Conservation (phyloP, 164 flowering plant species). For the Akebia trifoliata region DNA sequence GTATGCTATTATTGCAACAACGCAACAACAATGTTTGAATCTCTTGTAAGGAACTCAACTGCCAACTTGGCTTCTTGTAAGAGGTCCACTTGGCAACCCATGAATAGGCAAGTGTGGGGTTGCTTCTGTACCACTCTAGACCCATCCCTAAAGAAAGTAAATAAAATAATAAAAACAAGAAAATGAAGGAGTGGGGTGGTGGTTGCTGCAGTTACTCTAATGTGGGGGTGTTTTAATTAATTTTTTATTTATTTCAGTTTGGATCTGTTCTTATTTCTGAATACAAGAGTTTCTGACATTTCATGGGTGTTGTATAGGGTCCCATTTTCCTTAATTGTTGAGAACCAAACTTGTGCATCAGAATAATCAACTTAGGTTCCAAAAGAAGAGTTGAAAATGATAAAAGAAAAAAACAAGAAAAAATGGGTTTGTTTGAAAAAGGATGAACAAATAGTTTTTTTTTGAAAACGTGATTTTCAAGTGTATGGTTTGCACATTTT, state of each 20-base stretch:
- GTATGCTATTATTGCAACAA: conserved; percentile 30
- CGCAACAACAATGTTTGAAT: conserved; percentile 20
- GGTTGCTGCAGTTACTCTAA: not conserved
- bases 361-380: too few relatives aligned
- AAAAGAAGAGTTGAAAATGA: not conserved
- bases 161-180: conserved; percentile 7
- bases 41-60: conserved; percentile 38
- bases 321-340: conserved; percentile 1
- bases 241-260: not conserved
- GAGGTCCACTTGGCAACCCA: conserved; percentile 23
- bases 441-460: too few relatives aligned
- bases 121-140: conserved; percentile 34
- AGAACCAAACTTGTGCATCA: too few relatives aligned
- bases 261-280: conserved; percentile 1
- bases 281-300: conserved; percentile 9
- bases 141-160: conserved; percentile 8
- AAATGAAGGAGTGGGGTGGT: conserved; percentile 4
- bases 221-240: not conserved
- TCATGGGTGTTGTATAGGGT: conserved; percentile 5
- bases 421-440: too few relatives aligned
- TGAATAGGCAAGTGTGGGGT: conserved; percentile 23
- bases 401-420: not conserved
- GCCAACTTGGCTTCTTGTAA: conserved; percentile 15
- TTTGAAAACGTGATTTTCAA: too few relatives aligned
- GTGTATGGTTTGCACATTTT: too few relatives aligned